phyloP scores from a whole-genome alignment of 2,329 filamentous ascomycete genomes.

The Colletotrichum endophyticum region DNA sequence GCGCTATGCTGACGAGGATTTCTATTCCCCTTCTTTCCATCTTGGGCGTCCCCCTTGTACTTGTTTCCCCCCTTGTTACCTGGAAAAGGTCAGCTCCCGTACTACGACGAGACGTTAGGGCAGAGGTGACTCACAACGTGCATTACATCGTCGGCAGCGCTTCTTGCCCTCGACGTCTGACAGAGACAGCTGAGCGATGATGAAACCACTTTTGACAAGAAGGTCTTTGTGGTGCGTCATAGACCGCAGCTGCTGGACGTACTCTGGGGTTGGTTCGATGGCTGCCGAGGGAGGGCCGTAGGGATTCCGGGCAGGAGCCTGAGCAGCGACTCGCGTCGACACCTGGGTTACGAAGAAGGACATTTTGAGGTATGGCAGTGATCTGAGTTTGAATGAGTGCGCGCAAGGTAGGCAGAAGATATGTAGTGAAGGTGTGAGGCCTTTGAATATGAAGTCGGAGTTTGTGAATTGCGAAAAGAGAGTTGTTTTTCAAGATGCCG shows the following conservation, averaged over 20 bases:
- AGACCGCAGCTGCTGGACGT: constrained; percentile 22
- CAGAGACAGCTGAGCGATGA: constrained; percentile 27
- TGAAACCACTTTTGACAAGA: constrained; percentile 29
- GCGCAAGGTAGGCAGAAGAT: not conserved
- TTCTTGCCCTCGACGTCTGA: constrained; percentile 34
- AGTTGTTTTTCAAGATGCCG: not conserved
- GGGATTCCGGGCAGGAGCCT: not conserved
- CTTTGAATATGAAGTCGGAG: not conserved
- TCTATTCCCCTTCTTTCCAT: not conserved
- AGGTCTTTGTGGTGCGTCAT: constrained; percentile 22
- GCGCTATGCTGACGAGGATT: not conserved
- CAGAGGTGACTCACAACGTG: constrained; percentile 6
- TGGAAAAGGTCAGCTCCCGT: not conserved
- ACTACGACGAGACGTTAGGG: not conserved
- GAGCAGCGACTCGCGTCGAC: not conserved
- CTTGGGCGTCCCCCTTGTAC: not conserved
- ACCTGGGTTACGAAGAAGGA: not conserved
- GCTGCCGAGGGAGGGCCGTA: constrained; percentile 7
- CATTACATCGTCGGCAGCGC: constrained; percentile 31
- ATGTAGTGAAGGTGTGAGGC: not conserved
- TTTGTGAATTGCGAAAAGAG: not conserved
- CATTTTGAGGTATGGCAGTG: not conserved
- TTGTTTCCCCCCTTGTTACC: constrained; percentile 4
- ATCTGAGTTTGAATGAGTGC: not conserved
- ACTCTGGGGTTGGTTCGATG: constrained; percentile 23